phyloP scores from a whole-genome alignment of 805 yeast species.

The Yamadazyma laniorum region DNA sequence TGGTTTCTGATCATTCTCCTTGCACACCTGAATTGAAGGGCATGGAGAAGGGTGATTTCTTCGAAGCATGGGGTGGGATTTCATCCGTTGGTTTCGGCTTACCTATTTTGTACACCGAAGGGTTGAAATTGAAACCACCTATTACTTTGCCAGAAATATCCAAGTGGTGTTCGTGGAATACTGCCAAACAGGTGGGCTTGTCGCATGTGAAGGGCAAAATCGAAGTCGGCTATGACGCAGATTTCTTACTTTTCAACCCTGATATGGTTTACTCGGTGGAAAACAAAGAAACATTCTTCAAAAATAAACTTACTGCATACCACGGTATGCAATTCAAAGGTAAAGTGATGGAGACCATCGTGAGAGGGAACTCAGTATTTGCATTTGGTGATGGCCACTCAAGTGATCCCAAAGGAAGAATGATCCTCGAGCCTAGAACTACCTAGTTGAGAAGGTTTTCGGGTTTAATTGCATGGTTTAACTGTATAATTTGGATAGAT shows the following conservation, averaged over 20 bases:
- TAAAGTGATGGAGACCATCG: conserved; percentile 71
- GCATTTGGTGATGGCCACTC: conserved; percentile 55
- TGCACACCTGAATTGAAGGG: conserved; percentile 91
- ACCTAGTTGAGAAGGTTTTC: too few species aligned
- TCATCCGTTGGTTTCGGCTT: conserved; percentile 90
- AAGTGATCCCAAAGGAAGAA: conserved; percentile 53
- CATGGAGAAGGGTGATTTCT: conserved; percentile 78
- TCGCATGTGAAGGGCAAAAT: conserved; percentile 69
- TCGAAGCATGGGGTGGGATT: conserved; percentile 96
- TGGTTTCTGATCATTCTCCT: conserved; percentile 94
- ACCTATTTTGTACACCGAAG: conserved; percentile 77
- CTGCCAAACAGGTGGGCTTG: conserved; percentile 84
- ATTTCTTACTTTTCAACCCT: conserved; percentile 79
- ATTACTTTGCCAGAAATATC: conserved; percentile 61
- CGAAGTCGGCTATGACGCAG: conserved; percentile 81
- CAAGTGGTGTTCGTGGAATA: conserved; percentile 77
- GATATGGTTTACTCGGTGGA: conserved; percentile 46
- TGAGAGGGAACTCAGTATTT: conserved; percentile 74
- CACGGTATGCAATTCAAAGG: conserved; percentile 70
- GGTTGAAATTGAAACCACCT: conserved; percentile 49
- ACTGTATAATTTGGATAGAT: too few species aligned
- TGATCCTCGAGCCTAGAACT: conserved; percentile 59
- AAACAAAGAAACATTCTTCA: conserved; percentile 63
- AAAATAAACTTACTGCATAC: conserved; percentile 87
- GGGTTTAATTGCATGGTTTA: too few species aligned